These are phyloP conservation scores for Aspergillus coremiiformis DNA, from an alignment of 495 filamentous ascomycete species.

Conservation along the genomic window DNA sequence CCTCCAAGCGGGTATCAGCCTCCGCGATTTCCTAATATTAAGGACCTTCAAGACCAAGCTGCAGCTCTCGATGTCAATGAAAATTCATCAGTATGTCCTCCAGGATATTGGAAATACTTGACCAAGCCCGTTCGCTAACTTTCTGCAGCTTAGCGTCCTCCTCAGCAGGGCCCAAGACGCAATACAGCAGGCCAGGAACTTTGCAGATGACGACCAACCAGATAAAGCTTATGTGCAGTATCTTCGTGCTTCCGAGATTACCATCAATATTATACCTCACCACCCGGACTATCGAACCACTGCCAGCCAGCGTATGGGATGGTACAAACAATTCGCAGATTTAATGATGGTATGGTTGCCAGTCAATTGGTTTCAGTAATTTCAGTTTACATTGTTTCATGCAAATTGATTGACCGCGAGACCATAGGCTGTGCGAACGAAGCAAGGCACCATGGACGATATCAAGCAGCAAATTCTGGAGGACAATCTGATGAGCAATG, in stretches of 20 bases:
- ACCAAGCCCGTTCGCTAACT: slow-evolving; percentile 12
- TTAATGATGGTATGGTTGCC: slow-evolving; percentile 31
- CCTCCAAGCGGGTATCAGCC: slow-evolving; percentile 11
- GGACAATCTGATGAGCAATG: slow-evolving; percentile 31
- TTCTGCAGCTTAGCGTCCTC: slow-evolving; percentile 27
- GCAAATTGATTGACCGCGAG: slow-evolving; percentile 4
- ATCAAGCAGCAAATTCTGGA: slow-evolving; percentile 41
- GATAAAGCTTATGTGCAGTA: slow-evolving; percentile 69
- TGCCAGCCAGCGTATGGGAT: slow-evolving; percentile 26
- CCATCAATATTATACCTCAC: slow-evolving; percentile 63
- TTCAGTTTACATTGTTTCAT: not conserved
- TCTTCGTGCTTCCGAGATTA: slow-evolving; percentile 69
- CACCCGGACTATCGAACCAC: slow-evolving; percentile 54
- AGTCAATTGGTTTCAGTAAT: not conserved
- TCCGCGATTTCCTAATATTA: slow-evolving; percentile 58
- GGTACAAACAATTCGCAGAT: slow-evolving; percentile 37
- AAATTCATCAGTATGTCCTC: slow-evolving; percentile 33
- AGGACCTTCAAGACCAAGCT: slow-evolving; percentile 56
- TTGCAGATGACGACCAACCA: slow-evolving; percentile 43
- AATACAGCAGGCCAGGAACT: slow-evolving; percentile 27
- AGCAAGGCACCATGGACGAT: slow-evolving; percentile 41
- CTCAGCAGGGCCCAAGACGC: slow-evolving; percentile 31
- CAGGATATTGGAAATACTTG: not conserved
- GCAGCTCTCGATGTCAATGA: slow-evolving; percentile 36
- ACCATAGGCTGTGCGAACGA: slow-evolving; percentile 34